Percentiles rank a stretch among this genome's conserved stretches.
Conservation (phyloP, 345 rosid genomes). For the Eucalyptus fibrosa region DNA sequence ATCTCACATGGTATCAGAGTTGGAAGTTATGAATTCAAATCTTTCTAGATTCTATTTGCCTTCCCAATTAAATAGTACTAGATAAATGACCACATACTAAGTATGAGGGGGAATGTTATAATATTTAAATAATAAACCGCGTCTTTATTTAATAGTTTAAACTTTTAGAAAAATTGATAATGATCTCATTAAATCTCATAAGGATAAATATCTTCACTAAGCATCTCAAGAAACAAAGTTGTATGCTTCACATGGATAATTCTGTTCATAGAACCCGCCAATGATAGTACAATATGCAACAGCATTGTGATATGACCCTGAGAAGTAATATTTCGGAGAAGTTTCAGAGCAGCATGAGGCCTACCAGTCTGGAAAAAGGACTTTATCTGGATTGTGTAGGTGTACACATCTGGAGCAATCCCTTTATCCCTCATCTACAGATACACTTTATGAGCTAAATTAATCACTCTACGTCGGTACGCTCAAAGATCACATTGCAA, state of each 20-base stretch:
- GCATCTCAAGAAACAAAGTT: conserved; percentile 70
- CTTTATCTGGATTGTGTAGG: conserved; percentile 72
- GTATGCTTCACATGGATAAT: conserved; percentile 35
- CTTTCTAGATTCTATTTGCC: fast-evolving
- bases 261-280: conserved; percentile 56
- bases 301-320: conserved; percentile 59
- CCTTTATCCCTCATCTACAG: conserved; percentile 67
- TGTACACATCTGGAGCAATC: conserved; percentile 61
- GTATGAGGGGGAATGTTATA: too few species aligned
- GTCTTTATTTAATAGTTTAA: too few species aligned
- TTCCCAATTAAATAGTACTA: too few species aligned
- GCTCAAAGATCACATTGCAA: conserved; percentile 71
- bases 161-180: too few species aligned
- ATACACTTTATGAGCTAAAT: conserved; percentile 67
- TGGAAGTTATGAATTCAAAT: too few species aligned
- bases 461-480: conserved; percentile 47
- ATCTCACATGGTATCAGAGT: too few species aligned
- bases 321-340: conserved; percentile 57
- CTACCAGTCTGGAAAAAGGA: conserved; percentile 63
- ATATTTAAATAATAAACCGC: fast-evolving
- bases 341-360: conserved; percentile 74
- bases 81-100: fast-evolving
- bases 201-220: conserved; percentile 21
- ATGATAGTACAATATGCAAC: conserved; percentile 71
- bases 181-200: fast-evolving